Evolutionary conservation across 495 filamentous ascomycete genomes (phyloP).

Genomic region (Aspergillus ellipticus): DNA sequence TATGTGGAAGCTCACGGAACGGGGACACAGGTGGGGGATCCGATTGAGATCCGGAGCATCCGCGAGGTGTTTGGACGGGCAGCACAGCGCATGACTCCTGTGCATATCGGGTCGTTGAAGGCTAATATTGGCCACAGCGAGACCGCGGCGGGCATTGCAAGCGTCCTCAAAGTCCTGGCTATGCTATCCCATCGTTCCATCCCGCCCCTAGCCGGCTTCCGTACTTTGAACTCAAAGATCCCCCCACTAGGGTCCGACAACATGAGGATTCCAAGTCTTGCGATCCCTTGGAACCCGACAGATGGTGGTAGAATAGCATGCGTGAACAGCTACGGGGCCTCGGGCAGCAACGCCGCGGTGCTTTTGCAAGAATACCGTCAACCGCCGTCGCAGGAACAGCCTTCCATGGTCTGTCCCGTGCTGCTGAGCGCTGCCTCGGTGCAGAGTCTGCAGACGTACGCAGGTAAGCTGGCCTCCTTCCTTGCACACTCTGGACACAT

Average conservation of each 20-base stretch:
- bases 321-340: neutral
- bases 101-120: conserved; percentile 42
- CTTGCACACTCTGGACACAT: conserved; percentile 52
- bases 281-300: too few relatives aligned
- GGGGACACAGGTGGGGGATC: conserved; percentile 42
- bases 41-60: conserved; percentile 33
- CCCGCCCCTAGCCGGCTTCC: conserved; percentile 41
- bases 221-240: conserved; percentile 30
- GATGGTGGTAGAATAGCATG: neutral
- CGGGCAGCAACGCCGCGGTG: neutral
- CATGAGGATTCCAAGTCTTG: conserved; percentile 17
- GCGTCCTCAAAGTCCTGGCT: conserved; percentile 33
- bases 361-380: neutral
- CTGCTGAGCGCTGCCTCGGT: conserved; percentile 22
- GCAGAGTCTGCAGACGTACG: conserved; percentile 21
- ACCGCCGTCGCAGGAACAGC: too few relatives aligned
- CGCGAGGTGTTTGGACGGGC: conserved; percentile 27
- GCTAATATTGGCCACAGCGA: conserved; percentile 42
- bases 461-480: conserved; percentile 19
- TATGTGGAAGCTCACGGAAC: conserved; percentile 25
- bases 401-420: neutral
- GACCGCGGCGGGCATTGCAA: conserved; percentile 26
- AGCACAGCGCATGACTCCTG: too few relatives aligned
- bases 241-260: neutral
- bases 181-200: conserved; percentile 31